Conservation (phyloP, 1,139 yeast species). For the Lodderomyces parapsilosis region DNA sequence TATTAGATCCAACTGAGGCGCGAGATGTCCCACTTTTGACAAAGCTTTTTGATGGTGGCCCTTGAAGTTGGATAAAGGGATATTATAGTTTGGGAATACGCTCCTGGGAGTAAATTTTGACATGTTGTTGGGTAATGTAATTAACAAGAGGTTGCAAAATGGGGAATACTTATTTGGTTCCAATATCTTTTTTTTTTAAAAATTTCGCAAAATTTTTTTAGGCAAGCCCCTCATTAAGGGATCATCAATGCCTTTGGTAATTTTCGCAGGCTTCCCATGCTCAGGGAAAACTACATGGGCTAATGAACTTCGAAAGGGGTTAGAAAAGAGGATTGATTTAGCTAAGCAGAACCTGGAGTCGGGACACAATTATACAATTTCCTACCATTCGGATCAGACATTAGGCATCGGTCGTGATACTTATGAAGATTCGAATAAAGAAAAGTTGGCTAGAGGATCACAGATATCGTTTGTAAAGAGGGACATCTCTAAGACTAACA, state of each 20-base stretch:
- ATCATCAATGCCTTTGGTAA: conserved; percentile 73
- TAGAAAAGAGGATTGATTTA: conserved; percentile 47
- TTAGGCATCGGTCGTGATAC: conserved; percentile 69
- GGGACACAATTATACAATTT: conserved; percentile 57
- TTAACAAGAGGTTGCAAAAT: background rate
- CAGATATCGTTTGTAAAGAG: conserved; percentile 90
- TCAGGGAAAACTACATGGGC: conserved; percentile 86
- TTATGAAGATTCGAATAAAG: conserved; percentile 68
- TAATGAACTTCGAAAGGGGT: conserved; percentile 42
- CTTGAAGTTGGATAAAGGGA: conserved; percentile 76
- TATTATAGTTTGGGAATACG: conserved; percentile 65
- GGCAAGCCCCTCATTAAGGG: background rate
- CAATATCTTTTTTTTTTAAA: background rate
- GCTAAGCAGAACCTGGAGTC: conserved; percentile 38
- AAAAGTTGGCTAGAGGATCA: conserved; percentile 77
- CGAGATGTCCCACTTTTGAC: conserved; percentile 61
- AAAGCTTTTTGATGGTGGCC: conserved; percentile 90
- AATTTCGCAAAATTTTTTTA: background rate
- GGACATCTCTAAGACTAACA: conserved; percentile 61
- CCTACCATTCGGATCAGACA: conserved; percentile 73
- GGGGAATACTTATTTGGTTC: background rate
- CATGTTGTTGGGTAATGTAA: background rate
- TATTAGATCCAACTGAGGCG: conserved; percentile 79
- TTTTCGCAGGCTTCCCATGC: conserved; percentile 81
- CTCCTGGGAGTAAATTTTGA: conserved; percentile 38